Percentiles rank a stretch among this genome's conserved stretches.
Evolutionary conservation across 2,329 filamentous ascomycete species (phyloP).

Genomic region (Nemania diffusa): DNA sequence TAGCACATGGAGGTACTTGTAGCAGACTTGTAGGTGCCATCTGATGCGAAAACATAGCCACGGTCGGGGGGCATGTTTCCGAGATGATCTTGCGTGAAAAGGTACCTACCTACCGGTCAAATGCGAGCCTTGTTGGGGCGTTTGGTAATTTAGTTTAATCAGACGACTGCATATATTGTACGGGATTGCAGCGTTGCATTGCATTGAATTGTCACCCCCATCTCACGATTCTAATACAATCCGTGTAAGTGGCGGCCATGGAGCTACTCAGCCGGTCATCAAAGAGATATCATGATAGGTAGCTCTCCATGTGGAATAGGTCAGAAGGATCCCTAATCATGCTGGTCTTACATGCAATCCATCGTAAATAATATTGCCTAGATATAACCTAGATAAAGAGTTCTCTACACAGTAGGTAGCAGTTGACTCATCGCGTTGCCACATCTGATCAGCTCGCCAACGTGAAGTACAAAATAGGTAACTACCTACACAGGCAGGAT

Average conservation of each 20-base stretch:
- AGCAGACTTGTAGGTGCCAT: no score
- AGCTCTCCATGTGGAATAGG: background rate
- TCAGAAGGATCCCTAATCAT: background rate
- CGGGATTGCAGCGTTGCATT: slow-evolving; percentile 1
- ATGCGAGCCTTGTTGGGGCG: background rate
- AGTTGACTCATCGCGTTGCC: slow-evolving; percentile 21
- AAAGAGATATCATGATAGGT: background rate
- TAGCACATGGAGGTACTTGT: background rate
- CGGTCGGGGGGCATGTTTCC: slow-evolving; percentile 14
- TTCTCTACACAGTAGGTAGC: no score
- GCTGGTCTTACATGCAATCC: background rate
- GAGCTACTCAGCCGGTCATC: background rate
- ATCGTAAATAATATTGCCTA: slow-evolving; percentile 1
- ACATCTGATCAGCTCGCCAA: background rate
- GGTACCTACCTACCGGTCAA: background rate
- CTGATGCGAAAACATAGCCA: slow-evolving; percentile 20
- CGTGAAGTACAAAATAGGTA: background rate
- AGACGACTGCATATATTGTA: background rate
- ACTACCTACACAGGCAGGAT: background rate
- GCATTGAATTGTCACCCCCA: slow-evolving; percentile 14
- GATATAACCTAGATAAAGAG: background rate
- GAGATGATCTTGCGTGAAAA: slow-evolving; percentile 20
- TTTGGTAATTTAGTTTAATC: slow-evolving; percentile 1
- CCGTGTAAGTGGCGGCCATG: background rate
- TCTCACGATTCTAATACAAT: background rate